phyloP scores from a whole-genome alignment of 2,329 filamentous ascomycete species.

The Cordyceps sp. region DNA sequence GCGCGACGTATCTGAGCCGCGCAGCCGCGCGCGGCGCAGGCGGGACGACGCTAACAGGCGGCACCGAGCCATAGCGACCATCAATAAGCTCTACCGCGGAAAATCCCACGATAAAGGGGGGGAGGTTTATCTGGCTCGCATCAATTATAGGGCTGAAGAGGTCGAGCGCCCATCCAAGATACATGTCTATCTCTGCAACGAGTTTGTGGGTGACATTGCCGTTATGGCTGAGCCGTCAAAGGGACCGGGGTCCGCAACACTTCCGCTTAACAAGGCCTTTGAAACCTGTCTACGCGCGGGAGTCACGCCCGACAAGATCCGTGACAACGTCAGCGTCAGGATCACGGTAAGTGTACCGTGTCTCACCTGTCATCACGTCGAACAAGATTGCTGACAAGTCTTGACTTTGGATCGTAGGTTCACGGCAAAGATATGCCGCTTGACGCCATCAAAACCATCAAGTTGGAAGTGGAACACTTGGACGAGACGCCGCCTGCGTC shows the following conservation, averaged over 20 bases:
- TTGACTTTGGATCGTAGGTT: no score
- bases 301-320: no score
- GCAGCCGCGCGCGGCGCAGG: no score
- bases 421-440: background rate
- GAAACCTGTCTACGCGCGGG: background rate
- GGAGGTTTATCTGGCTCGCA: background rate
- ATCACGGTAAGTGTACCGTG: no score
- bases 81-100: background rate
- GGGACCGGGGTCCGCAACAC: background rate
- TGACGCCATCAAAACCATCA: background rate
- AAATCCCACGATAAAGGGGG: no score
- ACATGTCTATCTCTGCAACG: background rate
- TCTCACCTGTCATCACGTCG: no score
- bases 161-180: background rate
- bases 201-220: background rate
- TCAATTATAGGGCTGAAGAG: background rate
- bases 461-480: background rate
- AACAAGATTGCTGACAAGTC: no score
- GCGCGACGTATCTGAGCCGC: no score
- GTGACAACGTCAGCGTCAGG: no score
- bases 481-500: background rate
- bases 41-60: no score
- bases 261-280: background rate
- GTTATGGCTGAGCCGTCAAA: background rate
- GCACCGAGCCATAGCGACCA: no score